Evolutionary conservation across 768 basidiomycete genomes (phyloP), one percentile per base, ranked within the genome.

Genomic region (Dacryopinax primogenitus): DNA sequence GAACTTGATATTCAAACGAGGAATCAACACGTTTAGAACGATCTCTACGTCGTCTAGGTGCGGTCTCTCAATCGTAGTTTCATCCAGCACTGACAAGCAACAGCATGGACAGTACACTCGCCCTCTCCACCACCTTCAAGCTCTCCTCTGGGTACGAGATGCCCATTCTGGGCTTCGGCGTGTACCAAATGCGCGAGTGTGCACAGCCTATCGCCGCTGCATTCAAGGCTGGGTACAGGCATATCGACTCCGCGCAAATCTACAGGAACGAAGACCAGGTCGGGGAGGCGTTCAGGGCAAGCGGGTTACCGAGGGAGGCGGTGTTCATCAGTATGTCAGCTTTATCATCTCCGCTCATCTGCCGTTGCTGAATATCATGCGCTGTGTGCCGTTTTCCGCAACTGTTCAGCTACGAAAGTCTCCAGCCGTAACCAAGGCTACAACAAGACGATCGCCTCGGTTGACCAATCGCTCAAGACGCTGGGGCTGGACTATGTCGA

Each of bases 341-440:
- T 44, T 44, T 6, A 44, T 44, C 18, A 18, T 28, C 4, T n/a
- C 3, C 47, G 21, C 11, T 12, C 36, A 62, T 58, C 11, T 18
- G 16, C 18, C 34, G 15, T 28, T 67, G 12, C 11, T 30, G n/a
- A n/a, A n/a, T n/a, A n/a, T n/a, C n/a, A n/a, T n/a, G n/a, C n/a
- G n/a, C 13, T 7, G 35, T 16, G 33, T 61, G 62, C 21, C 16
- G 18, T 18, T 62, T 26, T n/a, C 26, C 30, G n/a, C n/a, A n/a
- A n/a, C n/a, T n/a, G n/a, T 58, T 30, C 69, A 88, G 89, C 87
- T 6, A 84, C 86, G 21, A 91, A 91, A 75, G 80, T 83, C 64
- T 69, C 74, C 12, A 81, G 80, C 61, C 80, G 77, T 65, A 77
- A 75, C 13, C 85, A 87, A 63, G 86, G 86, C 7, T 88, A 86